Evolutionary conservation across 176 grass and related monocot genomes (phyloP), one percentile per base, ranked within the genome.

Genomic region (Melocanna baccifera): DNA sequence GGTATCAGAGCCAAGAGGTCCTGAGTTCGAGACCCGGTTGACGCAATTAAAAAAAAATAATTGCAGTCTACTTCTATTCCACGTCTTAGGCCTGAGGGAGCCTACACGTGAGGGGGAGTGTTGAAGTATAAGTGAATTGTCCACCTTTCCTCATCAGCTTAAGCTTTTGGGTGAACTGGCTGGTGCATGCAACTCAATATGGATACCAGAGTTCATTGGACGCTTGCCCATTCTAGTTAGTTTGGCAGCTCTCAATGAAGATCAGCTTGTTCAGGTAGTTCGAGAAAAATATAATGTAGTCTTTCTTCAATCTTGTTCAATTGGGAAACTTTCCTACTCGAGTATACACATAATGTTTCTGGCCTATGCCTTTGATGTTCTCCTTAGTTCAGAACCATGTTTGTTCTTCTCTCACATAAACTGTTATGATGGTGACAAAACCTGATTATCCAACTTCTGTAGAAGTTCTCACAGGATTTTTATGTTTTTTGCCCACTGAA

Each of bases 171-270:
- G n/a, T n/a, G n/a, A n/a, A n/a, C n/a, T n/a, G n/a, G n/a, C n/a
- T n/a, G n/a, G n/a, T n/a, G n/a, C n/a, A n/a, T n/a, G n/a, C n/a
- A n/a, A n/a, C n/a, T n/a, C n/a, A n/a, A n/a, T n/a, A n/a, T n/a
- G n/a, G n/a, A n/a, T 99, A 82, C 96, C 96, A 28, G 93, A 99
- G 91, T 99, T 99, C 53, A 90, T 90, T 83, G 96, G 96, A 69
- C 93, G 96, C 32, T 90, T 99, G 80, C 93, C 96, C 55, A 86
- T 99, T 86, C 36, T 99, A 83, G 91, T 96, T 78, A 94, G 81
- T 89, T 87, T 99, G 81, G 81, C 92, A 80, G 87, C 91, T 79
- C 80, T 99, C 53, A 80, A 99, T 69, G 96, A 96, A 92, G 93
- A 91, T 82, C 96, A 99, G 39, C 93, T 99, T 75, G 90, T 99